Evolutionary conservation across 345 rosid species (phyloP), one percentile per base, ranked within the genome.

Genomic region (Sonneratia alba): DNA sequence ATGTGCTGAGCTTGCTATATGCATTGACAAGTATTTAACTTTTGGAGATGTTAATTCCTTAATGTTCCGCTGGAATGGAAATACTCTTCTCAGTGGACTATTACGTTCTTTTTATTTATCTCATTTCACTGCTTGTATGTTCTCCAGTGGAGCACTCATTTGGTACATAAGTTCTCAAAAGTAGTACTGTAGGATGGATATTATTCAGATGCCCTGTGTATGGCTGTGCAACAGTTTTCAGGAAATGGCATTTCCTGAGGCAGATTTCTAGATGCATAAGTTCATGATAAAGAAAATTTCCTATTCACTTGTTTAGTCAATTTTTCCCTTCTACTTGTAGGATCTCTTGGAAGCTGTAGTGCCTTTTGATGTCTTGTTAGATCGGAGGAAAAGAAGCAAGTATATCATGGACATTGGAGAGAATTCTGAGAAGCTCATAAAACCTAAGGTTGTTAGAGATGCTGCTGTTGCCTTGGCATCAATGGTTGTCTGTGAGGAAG

Each of bases 311-410:
- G 9, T 40, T 73, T 69, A 36, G 66, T 65, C 32, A 56, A 71
- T 53, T 69, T 3, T 61, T 19, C 66, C 4, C 10, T 62, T 27
- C 66, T 42, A 27, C 70, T 18, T 83, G 66, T 83, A 89, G 94
- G 89, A 89, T 83, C 87, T 89, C 73, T 76, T 89, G 83, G 91
- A 87, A 76, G 94, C 89, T 53, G 91, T 89, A 43, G 80, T 89
- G 43, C 93, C 93, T 70, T 89, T 85, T 76, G 94, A 87, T 70
- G 72, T 89, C 73, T 74, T 89, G 82, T 73, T 75, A 69, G 89
- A 89, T 81, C 72, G 91, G 59, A 85, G 85, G 72, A 89, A 85
- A 73, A 74, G 83, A 69, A 71, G 73, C 59, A 73, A 80, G 65
- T 89, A 76, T 82, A 81, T 87, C 69, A 71, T 74, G 70, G 80